Percentiles rank a stretch among this genome's conserved stretches.
Evolutionary conservation across 495 filamentous ascomycete genomes (phyloP).

Genomic region (Choiromyces venosus): DNA sequence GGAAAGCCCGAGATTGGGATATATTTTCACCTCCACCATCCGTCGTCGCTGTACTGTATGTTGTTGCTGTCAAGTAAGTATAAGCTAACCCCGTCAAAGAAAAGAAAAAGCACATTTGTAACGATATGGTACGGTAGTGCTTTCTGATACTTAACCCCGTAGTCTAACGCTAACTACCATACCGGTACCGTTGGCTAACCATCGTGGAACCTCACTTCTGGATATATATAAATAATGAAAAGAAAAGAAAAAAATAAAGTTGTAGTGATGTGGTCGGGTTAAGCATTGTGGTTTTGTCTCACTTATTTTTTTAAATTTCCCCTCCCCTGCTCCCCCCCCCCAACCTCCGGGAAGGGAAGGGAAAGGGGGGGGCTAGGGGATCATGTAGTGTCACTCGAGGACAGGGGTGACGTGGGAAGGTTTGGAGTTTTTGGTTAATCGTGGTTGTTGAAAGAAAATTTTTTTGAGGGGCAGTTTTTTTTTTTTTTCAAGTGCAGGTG

Average conservation of each 20-base stretch:
- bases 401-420: background rate
- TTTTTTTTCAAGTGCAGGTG: too few species aligned
- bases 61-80: too few species aligned
- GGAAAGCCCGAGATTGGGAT: background rate
- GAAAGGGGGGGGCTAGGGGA: too few species aligned
- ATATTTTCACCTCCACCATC: too few species aligned
- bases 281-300: background rate
- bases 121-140: too few species aligned
- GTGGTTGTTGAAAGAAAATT: background rate
- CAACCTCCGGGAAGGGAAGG: background rate
- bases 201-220: background rate
- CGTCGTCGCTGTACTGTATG: too few species aligned
- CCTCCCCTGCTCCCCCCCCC: background rate
- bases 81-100: too few species aligned
- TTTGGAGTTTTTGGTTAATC: background rate
- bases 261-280: background rate
- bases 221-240: too few species aligned
- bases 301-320: background rate
- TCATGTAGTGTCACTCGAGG: background rate
- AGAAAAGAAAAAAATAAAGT: too few species aligned
- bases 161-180: background rate
- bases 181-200: too few species aligned
- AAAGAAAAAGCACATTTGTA: too few species aligned
- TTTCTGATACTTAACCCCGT: too few species aligned
- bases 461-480: background rate